phyloP scores from a whole-genome alignment of 1,284 basidiomycete genomes.

The Coniferiporia sulphurascens region DNA sequence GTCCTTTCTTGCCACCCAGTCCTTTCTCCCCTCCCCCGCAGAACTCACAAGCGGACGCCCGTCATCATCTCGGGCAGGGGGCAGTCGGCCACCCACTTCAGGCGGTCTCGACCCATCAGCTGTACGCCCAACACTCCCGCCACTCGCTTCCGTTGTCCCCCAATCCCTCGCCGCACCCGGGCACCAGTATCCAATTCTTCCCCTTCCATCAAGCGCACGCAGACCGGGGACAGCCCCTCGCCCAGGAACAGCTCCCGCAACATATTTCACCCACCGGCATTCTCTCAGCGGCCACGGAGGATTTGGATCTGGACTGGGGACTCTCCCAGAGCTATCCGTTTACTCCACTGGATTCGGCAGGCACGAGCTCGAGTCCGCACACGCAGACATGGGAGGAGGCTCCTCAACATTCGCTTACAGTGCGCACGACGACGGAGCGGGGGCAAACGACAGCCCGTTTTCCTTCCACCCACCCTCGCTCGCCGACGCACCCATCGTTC shows the following conservation, averaged over 20 bases:
- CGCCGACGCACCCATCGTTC: conserved; percentile 30
- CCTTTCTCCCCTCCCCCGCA: conserved; percentile 41
- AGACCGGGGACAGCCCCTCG: conserved; percentile 45
- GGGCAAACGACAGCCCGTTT: conserved; percentile 55
- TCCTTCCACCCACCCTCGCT: conserved; percentile 70
- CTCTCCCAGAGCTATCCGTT: conserved; percentile 40
- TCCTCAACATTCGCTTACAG: conserved; percentile 8
- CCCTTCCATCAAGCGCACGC: conserved; percentile 36
- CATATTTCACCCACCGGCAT: conserved; percentile 42
- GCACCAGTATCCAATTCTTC: conserved; percentile 43
- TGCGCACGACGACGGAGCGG: conserved; percentile 19
- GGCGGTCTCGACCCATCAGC: conserved; percentile 18
- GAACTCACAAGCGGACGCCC: conserved; percentile 30
- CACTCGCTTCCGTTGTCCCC: conserved; percentile 70
- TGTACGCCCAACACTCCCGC: conserved; percentile 54
- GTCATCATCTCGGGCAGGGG: conserved; percentile 37
- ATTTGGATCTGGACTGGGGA: conserved; percentile 35
- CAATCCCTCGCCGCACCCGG: conserved; percentile 41
- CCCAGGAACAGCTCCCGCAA: conserved; percentile 60
- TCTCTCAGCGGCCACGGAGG: conserved; percentile 35
- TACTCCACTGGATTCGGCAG: conserved; percentile 32
- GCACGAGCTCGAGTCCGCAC: conserved; percentile 7
- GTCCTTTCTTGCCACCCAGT: conserved; percentile 61
- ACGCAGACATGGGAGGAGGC: conserved; percentile 16
- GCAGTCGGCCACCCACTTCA: conserved; percentile 43